Evolutionary conservation across 2,329 filamentous ascomycete genomes (phyloP), one percentile per base, ranked within the genome.

Genomic region (Verticillium albo-atrum): DNA sequence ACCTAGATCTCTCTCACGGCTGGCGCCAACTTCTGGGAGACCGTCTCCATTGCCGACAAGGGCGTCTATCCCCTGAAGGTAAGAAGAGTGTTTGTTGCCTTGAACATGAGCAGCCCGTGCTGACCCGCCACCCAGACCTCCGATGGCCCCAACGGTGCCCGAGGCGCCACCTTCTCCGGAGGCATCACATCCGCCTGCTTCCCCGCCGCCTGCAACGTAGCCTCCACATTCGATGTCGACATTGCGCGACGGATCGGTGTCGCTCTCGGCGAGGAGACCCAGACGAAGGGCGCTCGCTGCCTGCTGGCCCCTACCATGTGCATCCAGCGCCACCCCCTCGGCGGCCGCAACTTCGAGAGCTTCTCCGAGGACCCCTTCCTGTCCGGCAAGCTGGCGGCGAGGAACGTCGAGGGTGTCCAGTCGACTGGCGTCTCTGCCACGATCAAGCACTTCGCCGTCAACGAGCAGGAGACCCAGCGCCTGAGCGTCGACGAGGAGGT

Each of bases 161-260:
- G 88, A 64, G 88, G 87, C 57, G 85, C 82, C 50, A 84, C 82
- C 65, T 89, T 89, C 77, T 89, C 89, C 5, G 89, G 89, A 73
- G 84, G 86, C 65, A 74, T 79, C 35, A 78, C 77, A 25, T 81
- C 84, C 1, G 83, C 84, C 17, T 86, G 84, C 66, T 81, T 87
- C 62, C 84, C 84, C 9, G 86, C 83, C 62, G 83, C 82, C 23
- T 84, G 83, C 0, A 80, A 76, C 5, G 75, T 87, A 6, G 84
- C 81, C 30, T 77, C 84, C 3, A 86, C 84, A 27, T 87, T 82
- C 68, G 84, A 87, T 68, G 71, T 74, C 28, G 71, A 78, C 6
- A 76, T 87, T 6, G 75, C 85, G 2, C 74, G 80, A 53, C 72
- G 79, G 64, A 76, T 80, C 25, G 82, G 82, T 37, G 71, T 68